Base-by-base conservation (phyloP, 306 rosid genomes). In the Pachyrhizus erosus region DNA sequence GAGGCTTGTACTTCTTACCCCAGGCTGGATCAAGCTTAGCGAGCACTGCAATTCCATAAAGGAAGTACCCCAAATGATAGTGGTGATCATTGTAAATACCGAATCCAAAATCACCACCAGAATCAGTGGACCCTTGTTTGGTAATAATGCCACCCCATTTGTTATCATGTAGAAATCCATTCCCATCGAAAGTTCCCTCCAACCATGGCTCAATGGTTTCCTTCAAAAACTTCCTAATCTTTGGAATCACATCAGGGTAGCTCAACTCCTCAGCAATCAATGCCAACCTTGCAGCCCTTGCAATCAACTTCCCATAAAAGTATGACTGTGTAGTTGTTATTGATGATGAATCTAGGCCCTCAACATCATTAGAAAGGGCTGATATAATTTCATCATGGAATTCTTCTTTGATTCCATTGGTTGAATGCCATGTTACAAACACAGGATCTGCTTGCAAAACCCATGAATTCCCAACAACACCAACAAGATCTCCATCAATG, bases 401-500 rank as follows among this genome's bases (percentile, higher is more conserved):
- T 27, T 84, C 91, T 52, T 85, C 87, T 45, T 70, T 85, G 0
- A 96, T 71, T 51, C 99, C 98, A 48, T 49, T 82, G 27, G 72
- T 77, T 11, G 98, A 93, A 83, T 96, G 91, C 99, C 99, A 96
- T 14, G 94, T 92, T 13, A 92, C 69, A 6, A 87, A 88, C 72
- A 93, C 84, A 15, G 90, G 91, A 39, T 91, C 89, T 1, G 91
- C 65, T 83, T 89, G 78, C 83, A 96, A 65, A 11, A 61, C 37
- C 99, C 98, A 96, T 46, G 93, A 87, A 77, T 88, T 81, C 4
- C 99, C 99, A 34, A 96, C 91, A 73, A 93, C 86, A 12, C 99
- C 98, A 70, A 93, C 92, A 57, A 96, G 96, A 1, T 92, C 97
- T 9, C 99, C 99, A 84, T 96, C 99, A 62, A 96, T 91, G 80